phyloP scores from a whole-genome alignment of 2,329 filamentous ascomycete species.

The Zasmidium citrigriseum region DNA sequence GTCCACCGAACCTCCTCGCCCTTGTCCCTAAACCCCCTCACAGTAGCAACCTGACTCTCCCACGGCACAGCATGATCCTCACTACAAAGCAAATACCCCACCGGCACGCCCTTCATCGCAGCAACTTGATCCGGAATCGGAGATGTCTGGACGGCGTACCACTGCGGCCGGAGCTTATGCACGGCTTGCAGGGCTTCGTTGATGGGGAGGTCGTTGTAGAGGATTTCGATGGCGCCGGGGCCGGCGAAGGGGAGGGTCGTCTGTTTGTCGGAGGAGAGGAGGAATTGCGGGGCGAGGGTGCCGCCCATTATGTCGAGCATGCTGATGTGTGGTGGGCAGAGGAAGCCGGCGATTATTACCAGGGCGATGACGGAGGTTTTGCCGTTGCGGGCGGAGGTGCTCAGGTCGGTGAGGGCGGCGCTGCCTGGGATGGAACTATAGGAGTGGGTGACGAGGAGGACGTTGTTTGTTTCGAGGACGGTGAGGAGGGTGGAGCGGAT shows the following conservation, averaged over 20 bases:
- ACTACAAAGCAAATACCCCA: constrained; percentile 10
- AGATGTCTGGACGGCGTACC: constrained; percentile 6
- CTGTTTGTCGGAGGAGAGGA: constrained; percentile 4
- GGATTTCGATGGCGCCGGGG: constrained; percentile 10
- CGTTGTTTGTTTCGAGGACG: constrained; percentile 4
- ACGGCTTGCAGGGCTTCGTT: constrained; percentile 14
- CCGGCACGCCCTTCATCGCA: constrained; percentile 5
- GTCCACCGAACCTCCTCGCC: not conserved
- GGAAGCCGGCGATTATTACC: constrained; percentile 13
- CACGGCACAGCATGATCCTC: constrained; percentile 12
- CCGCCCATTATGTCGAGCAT: constrained; percentile 12
- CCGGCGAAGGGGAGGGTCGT: constrained; percentile 15
- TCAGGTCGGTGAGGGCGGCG: constrained; percentile 8
- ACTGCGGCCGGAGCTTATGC: constrained; percentile 11
- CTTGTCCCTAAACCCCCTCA: constrained; percentile 6
- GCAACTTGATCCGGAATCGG: constrained; percentile 6
- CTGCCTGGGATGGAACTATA: constrained; percentile 7
- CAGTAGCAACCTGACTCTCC: constrained; percentile 6
- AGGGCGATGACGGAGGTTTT: not conserved
- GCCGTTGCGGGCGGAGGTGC: not conserved
- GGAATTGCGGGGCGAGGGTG: constrained; percentile 12
- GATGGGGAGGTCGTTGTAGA: constrained; percentile 13
- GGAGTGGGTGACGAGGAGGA: constrained; percentile 12
- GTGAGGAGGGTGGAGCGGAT: constrained; percentile 5
- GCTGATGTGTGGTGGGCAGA: constrained; percentile 1